Percentiles rank a stretch among this genome's conserved stretches.
Conservation (phyloP, 192 early-diverging fungal species). For the Backusella luteola region DNA sequence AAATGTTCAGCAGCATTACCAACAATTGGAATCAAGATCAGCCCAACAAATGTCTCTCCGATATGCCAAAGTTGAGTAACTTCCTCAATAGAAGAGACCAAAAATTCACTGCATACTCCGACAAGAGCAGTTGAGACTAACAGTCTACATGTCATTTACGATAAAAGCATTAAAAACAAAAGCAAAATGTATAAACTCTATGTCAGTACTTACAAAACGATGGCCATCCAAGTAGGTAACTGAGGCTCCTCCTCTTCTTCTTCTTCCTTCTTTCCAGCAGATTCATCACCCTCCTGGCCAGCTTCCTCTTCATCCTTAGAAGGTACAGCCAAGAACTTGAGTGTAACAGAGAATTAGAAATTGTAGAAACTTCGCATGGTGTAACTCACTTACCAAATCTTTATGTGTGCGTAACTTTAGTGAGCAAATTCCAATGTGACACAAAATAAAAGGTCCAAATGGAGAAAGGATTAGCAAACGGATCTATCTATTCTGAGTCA, state of each 20-base stretch:
- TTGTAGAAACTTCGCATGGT: neutral
- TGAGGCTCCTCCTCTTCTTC: constrained; percentile 66
- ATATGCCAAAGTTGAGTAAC: constrained; percentile 70
- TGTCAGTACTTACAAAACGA: constrained; percentile 20
- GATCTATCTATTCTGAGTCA: neutral
- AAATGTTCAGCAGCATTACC: constrained; percentile 87
- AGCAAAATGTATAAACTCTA: neutral
- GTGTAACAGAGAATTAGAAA: neutral
- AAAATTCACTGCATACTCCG: constrained; percentile 79
- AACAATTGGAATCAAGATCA: constrained; percentile 89
- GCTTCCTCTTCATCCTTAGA: neutral
- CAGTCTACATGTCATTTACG: constrained; percentile 14
- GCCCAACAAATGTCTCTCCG: constrained; percentile 81
- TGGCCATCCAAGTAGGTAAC: constrained; percentile 43
- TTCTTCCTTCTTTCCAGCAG: neutral
- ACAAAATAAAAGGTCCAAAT: neutral
- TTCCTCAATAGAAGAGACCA: constrained; percentile 82
- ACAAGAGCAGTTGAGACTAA: constrained; percentile 56
- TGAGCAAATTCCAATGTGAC: neutral
- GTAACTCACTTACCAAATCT: constrained; percentile 43
- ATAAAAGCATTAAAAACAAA: constrained; percentile 44
- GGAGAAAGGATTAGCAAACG: neutral
- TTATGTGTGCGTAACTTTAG: constrained; percentile 75
- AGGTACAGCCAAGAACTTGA: neutral
- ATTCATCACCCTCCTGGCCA: neutral